Evolutionary conservation across 805 yeast species (phyloP), one percentile per base, ranked within the genome.

Genomic region (Monosporozyma aquatica): DNA sequence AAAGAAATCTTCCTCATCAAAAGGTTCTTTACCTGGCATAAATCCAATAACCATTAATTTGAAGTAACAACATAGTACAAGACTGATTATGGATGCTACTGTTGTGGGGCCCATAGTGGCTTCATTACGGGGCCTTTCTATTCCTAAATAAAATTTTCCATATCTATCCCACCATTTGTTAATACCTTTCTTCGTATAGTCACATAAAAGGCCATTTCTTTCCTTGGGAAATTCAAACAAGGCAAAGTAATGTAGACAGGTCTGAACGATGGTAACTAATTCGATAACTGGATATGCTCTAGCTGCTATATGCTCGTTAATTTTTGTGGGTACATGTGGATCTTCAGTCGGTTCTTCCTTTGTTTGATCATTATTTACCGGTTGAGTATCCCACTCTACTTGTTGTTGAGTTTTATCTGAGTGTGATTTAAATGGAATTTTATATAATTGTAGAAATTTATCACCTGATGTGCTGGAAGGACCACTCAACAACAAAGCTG

Each of bases 171-270:
- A 90, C 97, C 97, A 90, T 36, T 70, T 68, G 2, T 60, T 53
- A 20, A 87, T 72, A 0, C 94, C 94, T 18, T 64, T 69, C 47
- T 80, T 81, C 0, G 98, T 90, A 43, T 73, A 70, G 44, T 77
- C 75, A 59, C 97, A 90, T 2, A 87, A 64, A 13, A 90, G 65
- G 0, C 98, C 97, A 62, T 92, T 97, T 43, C 85, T 84, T 49
- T 72, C 77, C 25, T 65, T 64, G 13, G 44, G 43, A 0, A 86
- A 80, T 40, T 78, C 81, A 11, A 87, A 68, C 33, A 87, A 61
- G 43, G 79, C 83, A 61, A 83, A 89, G 60, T 87, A 89, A 52
- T 76, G 82, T 20, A 90, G 69, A 32, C 83, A 74, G 1, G 79
- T 77, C 62, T 90, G 98, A 2, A 85, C 67, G 21, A 87, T 58